Evolutionary conservation across 2,329 filamentous ascomycete species (phyloP).

Genomic region (Lachnellula occidentalis): DNA sequence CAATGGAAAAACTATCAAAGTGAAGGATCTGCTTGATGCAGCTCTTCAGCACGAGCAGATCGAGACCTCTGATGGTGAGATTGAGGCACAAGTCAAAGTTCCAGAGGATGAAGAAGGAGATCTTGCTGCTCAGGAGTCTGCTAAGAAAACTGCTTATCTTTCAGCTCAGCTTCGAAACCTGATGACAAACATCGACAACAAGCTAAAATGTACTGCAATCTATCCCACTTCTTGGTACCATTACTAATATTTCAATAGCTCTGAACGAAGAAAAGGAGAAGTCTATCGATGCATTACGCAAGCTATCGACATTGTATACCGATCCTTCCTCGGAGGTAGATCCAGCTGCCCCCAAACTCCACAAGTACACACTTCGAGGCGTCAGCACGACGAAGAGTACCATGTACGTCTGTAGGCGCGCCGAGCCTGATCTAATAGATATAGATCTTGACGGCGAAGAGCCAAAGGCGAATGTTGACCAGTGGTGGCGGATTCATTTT

Average conservation of each 20-base stretch:
- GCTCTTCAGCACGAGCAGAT: constrained; percentile 29
- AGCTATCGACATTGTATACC: constrained; percentile 37
- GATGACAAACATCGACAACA: constrained; percentile 29
- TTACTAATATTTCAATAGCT: constrained; percentile 22
- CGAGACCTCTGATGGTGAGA: constrained; percentile 11
- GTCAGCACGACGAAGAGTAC: constrained; percentile 43
- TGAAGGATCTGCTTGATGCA: constrained; percentile 27
- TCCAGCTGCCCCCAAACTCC: constrained; percentile 19
- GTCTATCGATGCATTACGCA: constrained; percentile 26
- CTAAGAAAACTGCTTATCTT: constrained; percentile 17
- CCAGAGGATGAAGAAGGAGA: constrained; percentile 13
- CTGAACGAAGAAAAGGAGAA: constrained; percentile 29
- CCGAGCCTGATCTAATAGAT: constrained; percentile 39
- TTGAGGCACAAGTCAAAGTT: constrained; percentile 1
- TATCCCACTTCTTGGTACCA: not conserved
- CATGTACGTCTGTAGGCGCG: constrained; percentile 45
- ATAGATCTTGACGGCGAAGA: constrained; percentile 31
- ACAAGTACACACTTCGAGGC: constrained; percentile 46
- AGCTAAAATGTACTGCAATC: constrained; percentile 24
- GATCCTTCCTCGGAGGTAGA: constrained; percentile 18
- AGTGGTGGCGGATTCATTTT: constrained; percentile 53
- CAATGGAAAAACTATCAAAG: constrained; percentile 23
- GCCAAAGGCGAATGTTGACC: constrained; percentile 33
- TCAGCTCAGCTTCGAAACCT: constrained; percentile 26
- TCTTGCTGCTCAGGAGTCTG: not conserved